A percentile compares a stretch with the other conserved stretches of the same genome.
These are phyloP conservation scores for Pythium vanterpoolii DNA, from an alignment of 352 stramenopile species.

Conservation along the genomic window DNA sequence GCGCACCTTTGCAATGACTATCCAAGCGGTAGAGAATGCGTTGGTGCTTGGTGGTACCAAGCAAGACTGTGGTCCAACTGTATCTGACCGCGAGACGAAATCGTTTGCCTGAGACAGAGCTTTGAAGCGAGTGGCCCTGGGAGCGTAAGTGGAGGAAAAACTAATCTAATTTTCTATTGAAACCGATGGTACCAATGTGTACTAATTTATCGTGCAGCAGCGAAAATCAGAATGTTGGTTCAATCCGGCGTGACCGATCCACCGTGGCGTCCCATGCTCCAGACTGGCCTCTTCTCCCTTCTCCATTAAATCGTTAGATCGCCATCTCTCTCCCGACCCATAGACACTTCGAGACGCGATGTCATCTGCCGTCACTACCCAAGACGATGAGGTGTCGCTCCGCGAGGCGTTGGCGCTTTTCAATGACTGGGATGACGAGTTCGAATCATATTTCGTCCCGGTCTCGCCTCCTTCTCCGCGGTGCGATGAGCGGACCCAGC, in stretches of 20 bases:
- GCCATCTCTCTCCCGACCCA: no score
- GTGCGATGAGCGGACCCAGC: neutral
- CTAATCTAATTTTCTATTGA: no score
- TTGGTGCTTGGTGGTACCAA: neutral
- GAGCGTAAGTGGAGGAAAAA: no score
- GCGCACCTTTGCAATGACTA: neutral
- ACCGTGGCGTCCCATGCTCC: neutral
- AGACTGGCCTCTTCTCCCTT: neutral
- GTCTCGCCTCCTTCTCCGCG: neutral
- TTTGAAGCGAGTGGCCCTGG: no score
- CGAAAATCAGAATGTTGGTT: neutral
- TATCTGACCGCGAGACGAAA: no score
- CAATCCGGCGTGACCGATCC: neutral
- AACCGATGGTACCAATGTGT: neutral
- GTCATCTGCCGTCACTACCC: no score
- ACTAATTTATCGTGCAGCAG: neutral
- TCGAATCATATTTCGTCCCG: neutral
- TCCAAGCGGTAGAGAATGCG: slow-evolving; percentile 7
- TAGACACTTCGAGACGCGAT: no score
- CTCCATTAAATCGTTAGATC: neutral
- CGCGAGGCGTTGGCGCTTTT: slow-evolving; percentile 2
- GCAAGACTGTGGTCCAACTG: neutral
- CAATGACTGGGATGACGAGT: slow-evolving; percentile 5
- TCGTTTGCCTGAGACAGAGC: no score
- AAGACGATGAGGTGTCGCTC: neutral